Conservation (phyloP, 306 rosid genomes). For the Ormosia semicastrata region DNA sequence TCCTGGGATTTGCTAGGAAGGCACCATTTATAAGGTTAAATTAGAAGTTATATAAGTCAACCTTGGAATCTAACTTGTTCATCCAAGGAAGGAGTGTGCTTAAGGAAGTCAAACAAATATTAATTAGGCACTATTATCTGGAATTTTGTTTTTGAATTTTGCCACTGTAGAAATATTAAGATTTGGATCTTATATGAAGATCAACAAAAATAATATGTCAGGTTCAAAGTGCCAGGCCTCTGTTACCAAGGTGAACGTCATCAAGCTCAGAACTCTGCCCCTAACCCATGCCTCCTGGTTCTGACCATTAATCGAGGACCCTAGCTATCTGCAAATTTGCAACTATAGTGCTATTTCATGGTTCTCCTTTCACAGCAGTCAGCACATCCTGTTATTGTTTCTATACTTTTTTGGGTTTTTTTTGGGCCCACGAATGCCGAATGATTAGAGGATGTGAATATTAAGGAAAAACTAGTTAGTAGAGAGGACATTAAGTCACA, state of each 20-base stretch:
- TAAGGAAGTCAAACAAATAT: slow-evolving; percentile 15
- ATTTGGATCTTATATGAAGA: neutral
- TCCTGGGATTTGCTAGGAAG: slow-evolving; percentile 10
- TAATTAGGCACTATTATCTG: slow-evolving; percentile 28
- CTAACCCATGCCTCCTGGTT: neutral
- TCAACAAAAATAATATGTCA: neutral
- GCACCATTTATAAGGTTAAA: neutral
- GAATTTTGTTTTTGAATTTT: neutral
- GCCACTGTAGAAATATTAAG: neutral
- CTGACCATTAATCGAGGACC: neutral
- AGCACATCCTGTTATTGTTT: neutral
- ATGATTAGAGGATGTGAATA: neutral
- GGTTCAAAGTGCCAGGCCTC: neutral
- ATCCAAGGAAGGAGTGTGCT: slow-evolving; percentile 15
- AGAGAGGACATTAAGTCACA: neutral
- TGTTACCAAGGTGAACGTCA: neutral
- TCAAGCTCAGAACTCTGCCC: neutral
- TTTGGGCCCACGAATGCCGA: neutral
- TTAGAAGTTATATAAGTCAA: slow-evolving; percentile 19
- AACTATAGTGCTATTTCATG: neutral
- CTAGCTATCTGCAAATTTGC: neutral
- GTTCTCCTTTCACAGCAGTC: neutral
- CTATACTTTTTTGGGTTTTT: neutral
- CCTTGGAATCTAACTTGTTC: slow-evolving; percentile 18
- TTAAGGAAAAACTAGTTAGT: neutral